These are phyloP conservation scores for Apiospora rasikravindrae DNA, from an alignment of 2,329 filamentous ascomycete genomes.

Conservation along the genomic window DNA sequence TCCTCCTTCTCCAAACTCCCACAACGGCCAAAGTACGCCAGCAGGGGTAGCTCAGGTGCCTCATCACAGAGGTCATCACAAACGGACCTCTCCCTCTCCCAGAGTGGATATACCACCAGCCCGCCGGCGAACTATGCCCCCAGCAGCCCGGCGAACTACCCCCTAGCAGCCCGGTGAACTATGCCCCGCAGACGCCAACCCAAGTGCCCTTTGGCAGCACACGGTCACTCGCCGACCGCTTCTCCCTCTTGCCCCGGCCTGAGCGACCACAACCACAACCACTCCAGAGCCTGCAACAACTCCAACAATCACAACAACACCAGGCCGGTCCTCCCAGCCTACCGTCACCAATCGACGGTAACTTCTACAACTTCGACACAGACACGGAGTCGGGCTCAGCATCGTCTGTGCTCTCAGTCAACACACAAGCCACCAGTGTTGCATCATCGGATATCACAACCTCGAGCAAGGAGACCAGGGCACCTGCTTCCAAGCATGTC, in stretches of 20 bases:
- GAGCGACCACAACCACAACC: neutral
- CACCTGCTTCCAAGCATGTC: constrained; percentile 35
- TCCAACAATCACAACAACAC: constrained; percentile 3
- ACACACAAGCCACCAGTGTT: constrained; percentile 46
- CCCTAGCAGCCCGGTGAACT: neutral
- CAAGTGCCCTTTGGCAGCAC: neutral
- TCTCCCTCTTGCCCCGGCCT: neutral
- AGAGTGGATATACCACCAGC: constrained; percentile 4
- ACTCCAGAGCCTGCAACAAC: neutral
- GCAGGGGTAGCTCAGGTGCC: constrained; percentile 1
- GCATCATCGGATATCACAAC: constrained; percentile 39
- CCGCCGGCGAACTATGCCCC: too few relatives aligned
- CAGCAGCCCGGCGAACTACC: neutral
- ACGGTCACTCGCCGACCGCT: constrained; percentile 7
- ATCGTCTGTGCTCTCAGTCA: constrained; percentile 44
- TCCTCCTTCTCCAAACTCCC: neutral
- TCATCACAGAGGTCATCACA: neutral
- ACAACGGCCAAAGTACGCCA: neutral
- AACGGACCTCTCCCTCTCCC: neutral
- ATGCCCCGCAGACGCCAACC: neutral
- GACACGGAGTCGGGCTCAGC: constrained; percentile 45
- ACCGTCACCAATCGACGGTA: constrained; percentile 30
- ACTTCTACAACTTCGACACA: constrained; percentile 34
- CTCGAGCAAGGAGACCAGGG: constrained; percentile 25
- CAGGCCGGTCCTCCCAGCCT: neutral